Evolutionary conservation across 2,329 filamentous ascomycete genomes (phyloP), one percentile per base, ranked within the genome.

Genomic region (Pyrenophora seminiperda): DNA sequence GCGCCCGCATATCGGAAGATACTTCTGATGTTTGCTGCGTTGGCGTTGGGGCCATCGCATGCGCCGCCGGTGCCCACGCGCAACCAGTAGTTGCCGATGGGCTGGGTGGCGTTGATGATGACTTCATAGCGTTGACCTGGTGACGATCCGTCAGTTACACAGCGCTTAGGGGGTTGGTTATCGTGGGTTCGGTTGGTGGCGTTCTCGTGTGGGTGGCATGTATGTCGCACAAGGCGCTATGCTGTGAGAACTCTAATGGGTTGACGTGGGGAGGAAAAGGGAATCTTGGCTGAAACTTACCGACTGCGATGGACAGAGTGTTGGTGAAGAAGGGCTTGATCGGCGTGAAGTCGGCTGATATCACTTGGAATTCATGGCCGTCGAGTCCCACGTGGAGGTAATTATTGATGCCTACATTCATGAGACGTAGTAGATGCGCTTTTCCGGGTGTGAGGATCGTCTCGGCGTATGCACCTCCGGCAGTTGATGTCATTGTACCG

Each of bases 401-500:
- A 27, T 64, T 58, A 45, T 64, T 65, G 34, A 66, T 66, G 13
- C 62, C 63, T 32, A 57, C 57, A 19, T 79, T 79, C 47, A 77
- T 65, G 2, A 79, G 63, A 13, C 76, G 72, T n/a, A 79, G 60
- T n/a, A 72, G 63, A 50, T 79, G 76, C 38, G 68, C 68, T 43
- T 77, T 77, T 29, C 75, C 76, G 10, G 66, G 65, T 1, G 63
- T 65, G 27, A 77, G 52, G 4, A 53, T 63, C 1, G 68, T 72
- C 14, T 65, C 65, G n/a, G 64, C 62, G 20, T 72, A 70, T 17
- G 63, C 50, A n/a, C 69, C 68, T 15, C 68, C 70, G 22, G 39
- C 58, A 15, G 47, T 15, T 24, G 65, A 69, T 31, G 60, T 71
- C 73, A 81, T 85, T 47, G 83, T 83, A 33, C 86, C 86, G 58